Conservation (phyloP, 208 protist genomes). For the Trypanosoma lewisi region DNA sequence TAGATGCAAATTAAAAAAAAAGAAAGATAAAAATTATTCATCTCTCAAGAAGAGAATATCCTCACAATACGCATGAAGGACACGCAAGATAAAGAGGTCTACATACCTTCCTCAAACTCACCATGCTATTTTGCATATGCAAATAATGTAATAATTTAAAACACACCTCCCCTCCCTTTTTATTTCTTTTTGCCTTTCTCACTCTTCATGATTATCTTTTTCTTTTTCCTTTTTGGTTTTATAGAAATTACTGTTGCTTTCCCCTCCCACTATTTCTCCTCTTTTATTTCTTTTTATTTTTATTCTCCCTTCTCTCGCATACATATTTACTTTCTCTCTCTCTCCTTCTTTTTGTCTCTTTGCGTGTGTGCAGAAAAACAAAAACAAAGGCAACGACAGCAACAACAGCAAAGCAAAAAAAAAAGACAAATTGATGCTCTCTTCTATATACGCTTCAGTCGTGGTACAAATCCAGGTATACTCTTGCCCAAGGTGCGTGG, state of each 20-base stretch:
- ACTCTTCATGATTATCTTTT: background rate
- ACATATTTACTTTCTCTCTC: constrained; percentile 5
- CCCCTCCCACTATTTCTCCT: background rate
- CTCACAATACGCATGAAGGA: no score
- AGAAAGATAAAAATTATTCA: no score
- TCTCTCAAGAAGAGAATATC: no score
- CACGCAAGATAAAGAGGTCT: no score
- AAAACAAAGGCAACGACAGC: background rate
- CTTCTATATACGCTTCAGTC: constrained; percentile 61
- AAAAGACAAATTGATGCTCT: background rate
- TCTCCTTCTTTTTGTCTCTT: constrained; percentile 13
- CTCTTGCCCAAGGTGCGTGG: constrained; percentile 68
- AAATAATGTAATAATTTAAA: no score
- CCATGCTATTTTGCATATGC: no score
- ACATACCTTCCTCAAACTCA: no score
- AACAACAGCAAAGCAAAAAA: background rate
- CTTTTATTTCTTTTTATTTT: constrained; percentile 7
- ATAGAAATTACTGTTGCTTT: background rate
- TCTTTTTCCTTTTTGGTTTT: constrained; percentile 7
- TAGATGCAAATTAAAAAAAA: no score
- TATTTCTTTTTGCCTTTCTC: constrained; percentile 12
- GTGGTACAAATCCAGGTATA: constrained; percentile 59
- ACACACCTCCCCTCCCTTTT: background rate
- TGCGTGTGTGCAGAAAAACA: background rate
- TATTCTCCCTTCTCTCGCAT: background rate